Evolutionary conservation across 345 rosid species (phyloP).

Genomic region (Garcia nutans): DNA sequence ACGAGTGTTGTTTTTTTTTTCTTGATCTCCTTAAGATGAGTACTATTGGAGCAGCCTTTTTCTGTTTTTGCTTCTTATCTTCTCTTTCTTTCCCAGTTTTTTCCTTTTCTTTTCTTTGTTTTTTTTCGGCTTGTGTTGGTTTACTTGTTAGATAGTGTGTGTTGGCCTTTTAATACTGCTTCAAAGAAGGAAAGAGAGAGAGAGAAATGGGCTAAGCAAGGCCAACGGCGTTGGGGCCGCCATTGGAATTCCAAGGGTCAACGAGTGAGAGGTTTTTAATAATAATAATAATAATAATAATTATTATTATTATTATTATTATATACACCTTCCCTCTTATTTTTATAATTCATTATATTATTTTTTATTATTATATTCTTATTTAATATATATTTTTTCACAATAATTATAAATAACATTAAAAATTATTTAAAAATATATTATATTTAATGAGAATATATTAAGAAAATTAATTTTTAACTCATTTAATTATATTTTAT

Average conservation of each 20-base stretch:
- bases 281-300: too few relatives aligned
- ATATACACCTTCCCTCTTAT: too few relatives aligned
- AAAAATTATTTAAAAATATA: too few relatives aligned
- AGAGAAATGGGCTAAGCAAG: constrained; percentile 36
- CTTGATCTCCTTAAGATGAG: not conserved
- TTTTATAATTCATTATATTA: too few relatives aligned
- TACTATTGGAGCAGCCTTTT: constrained; percentile 22
- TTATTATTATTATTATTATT: too few relatives aligned
- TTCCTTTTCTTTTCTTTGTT: constrained; percentile 23
- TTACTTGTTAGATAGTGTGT: constrained; percentile 32
- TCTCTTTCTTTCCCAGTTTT: not conserved
- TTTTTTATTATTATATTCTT: too few relatives aligned
- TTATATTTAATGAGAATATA: too few relatives aligned
- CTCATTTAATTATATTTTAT: too few relatives aligned
- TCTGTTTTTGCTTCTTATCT: constrained; percentile 2
- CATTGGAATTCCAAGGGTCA: constrained; percentile 90
- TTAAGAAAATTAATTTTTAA: too few relatives aligned
- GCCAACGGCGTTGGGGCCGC: constrained; percentile 99
- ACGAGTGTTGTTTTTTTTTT: not conserved
- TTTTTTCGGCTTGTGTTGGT: constrained; percentile 47
- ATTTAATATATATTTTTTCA: too few relatives aligned
- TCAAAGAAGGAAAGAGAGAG: constrained; percentile 9
- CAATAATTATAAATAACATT: too few relatives aligned
- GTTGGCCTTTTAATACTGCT: constrained; percentile 44
- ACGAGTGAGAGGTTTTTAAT: constrained; percentile 39